Conservation (phyloP, 2,329 filamentous ascomycete genomes). For the Clathrospora elynae region DNA sequence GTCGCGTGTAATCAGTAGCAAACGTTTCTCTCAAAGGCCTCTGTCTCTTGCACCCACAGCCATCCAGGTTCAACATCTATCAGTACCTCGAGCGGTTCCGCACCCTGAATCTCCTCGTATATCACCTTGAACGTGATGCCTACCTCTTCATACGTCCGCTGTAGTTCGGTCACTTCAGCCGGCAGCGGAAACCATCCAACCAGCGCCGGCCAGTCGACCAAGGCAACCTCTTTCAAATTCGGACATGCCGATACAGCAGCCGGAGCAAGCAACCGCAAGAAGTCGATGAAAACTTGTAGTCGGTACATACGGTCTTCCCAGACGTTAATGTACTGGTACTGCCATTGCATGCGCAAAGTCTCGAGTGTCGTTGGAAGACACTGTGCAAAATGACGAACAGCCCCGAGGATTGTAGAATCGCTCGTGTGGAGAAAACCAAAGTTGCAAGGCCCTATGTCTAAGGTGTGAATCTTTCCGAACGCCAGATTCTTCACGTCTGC, state of each 20-base stretch:
- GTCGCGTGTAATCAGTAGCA: too few relatives aligned
- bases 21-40: constrained; percentile 7
- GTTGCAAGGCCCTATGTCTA: constrained; percentile 11
- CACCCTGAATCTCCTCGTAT: background rate
- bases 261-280: background rate
- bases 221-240: constrained; percentile 4
- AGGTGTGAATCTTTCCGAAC: background rate
- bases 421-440: too few relatives aligned
- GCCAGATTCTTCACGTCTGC: too few relatives aligned
- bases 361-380: constrained; percentile 5
- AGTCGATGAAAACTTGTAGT: background rate
- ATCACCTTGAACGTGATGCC: constrained; percentile 3
- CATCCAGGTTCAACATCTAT: constrained; percentile 7
- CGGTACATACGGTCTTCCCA: too few relatives aligned
- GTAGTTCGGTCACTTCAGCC: background rate
- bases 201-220: constrained; percentile 10
- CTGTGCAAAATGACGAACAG: background rate
- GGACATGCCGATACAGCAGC: background rate
- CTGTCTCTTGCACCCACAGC: constrained; percentile 9
- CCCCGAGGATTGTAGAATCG: too few relatives aligned
- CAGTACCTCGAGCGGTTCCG: background rate
- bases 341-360: constrained; percentile 6
- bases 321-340: too few relatives aligned
- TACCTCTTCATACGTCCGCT: background rate
- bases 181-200: background rate